Conservation (phyloP, 352 stramenopile species). For the Pythium volutum region DNA sequence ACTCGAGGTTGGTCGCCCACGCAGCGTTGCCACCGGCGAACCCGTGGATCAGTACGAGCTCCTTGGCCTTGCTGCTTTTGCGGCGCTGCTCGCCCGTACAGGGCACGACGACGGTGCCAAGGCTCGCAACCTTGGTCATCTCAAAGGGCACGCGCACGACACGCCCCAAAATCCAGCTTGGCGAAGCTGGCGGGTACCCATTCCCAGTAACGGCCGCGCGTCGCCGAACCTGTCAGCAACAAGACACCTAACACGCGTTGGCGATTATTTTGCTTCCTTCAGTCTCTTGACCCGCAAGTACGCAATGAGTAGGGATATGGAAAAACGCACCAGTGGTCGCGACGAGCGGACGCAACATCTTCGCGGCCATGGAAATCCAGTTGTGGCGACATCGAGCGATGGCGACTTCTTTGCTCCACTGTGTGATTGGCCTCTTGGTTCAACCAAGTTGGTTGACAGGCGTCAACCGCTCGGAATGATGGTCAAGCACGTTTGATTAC, state of each 20-base stretch:
- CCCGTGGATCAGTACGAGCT: constrained; percentile 81
- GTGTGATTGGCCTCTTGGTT: constrained; percentile 12
- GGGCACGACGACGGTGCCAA: constrained; percentile 78
- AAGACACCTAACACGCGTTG: constrained; percentile 26
- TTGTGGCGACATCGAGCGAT: too few species aligned
- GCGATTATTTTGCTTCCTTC: neutral
- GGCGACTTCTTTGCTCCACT: too few species aligned
- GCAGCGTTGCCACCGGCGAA: constrained; percentile 78
- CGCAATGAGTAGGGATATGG: neutral
- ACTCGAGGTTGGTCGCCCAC: constrained; percentile 79
- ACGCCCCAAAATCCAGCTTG: constrained; percentile 57
- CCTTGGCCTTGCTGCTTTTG: constrained; percentile 33
- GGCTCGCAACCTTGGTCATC: constrained; percentile 75
- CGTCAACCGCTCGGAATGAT: constrained; percentile 11
- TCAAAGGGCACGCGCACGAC: constrained; percentile 50
- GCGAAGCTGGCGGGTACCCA: constrained; percentile 74
- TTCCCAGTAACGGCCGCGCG: constrained; percentile 55
- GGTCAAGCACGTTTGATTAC: too few species aligned
- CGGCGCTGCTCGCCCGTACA: constrained; percentile 60
- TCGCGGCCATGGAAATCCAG: neutral
- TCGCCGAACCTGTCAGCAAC: constrained; percentile 55
- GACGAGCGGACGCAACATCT: constrained; percentile 16
- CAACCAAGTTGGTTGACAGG: too few species aligned
- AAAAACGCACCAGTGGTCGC: constrained; percentile 20
- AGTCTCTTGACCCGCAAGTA: neutral